Conservation (phyloP, 176 grass and related monocot species). For the Hyparrhenia diplandra region DNA sequence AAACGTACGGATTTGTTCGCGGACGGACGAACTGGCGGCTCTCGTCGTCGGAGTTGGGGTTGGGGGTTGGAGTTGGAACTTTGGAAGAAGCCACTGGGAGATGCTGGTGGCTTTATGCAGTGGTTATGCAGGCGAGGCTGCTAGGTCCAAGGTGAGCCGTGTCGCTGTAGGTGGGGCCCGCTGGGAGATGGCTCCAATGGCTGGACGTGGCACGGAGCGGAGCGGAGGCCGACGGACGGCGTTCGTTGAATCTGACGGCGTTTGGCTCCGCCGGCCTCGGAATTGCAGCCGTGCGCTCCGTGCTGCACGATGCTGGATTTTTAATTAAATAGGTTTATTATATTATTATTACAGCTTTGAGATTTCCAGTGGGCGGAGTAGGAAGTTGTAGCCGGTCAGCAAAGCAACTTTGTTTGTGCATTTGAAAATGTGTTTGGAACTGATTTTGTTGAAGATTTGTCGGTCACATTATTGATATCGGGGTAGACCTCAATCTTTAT, state of each 20-base stretch:
- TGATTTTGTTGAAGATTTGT: too few species aligned
- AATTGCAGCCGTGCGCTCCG: too few species aligned
- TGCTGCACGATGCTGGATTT: background rate
- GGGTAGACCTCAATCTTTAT: too few species aligned
- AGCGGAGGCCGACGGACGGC: background rate
- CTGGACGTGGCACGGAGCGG: background rate
- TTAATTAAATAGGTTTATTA: too few species aligned
- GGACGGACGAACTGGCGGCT: slow-evolving; percentile 8
- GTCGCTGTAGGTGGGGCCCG: background rate
- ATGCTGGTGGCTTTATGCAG: background rate
- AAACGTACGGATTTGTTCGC: background rate
- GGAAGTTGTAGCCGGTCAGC: too few species aligned
- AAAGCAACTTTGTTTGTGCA: too few species aligned
- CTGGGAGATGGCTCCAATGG: background rate
- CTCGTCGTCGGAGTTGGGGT: background rate
- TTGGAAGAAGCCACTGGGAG: background rate
- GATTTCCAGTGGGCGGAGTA: too few species aligned
- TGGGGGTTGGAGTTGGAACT: background rate
- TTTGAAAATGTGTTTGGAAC: too few species aligned
- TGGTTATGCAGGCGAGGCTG: slow-evolving; percentile 15
- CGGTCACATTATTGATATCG: too few species aligned
- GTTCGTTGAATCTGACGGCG: slow-evolving; percentile 33
- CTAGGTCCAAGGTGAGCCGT: too few species aligned
- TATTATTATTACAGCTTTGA: too few species aligned
- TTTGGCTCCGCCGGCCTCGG: background rate